phyloP scores from a whole-genome alignment of 2,329 filamentous ascomycete genomes.

The Spiromastix sp. region DNA sequence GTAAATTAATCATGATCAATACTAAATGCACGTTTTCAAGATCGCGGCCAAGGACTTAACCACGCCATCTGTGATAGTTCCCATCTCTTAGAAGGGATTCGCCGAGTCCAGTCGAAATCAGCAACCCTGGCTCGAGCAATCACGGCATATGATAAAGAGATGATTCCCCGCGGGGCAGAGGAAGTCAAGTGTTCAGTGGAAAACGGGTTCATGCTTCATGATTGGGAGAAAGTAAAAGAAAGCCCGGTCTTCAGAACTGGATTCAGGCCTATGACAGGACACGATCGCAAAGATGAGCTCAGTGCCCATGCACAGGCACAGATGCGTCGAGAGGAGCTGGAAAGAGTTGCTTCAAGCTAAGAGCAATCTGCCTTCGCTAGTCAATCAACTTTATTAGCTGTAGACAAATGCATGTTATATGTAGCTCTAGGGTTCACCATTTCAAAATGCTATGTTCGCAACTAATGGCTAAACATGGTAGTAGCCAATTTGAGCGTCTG shows the following conservation, averaged over 20 bases:
- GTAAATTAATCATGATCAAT: not conserved
- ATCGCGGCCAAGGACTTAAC: slow-evolving; percentile 18
- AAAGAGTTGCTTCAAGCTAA: too few species aligned
- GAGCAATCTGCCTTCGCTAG: too few species aligned
- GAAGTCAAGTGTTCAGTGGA: slow-evolving; percentile 35
- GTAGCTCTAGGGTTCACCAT: too few species aligned
- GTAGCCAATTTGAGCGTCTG: too few species aligned
- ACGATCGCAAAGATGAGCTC: too few species aligned
- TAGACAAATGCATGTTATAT: too few species aligned
- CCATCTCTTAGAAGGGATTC: slow-evolving; percentile 11
- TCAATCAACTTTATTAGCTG: too few species aligned
- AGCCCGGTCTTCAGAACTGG: slow-evolving; percentile 9
- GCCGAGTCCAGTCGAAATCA: slow-evolving; percentile 7
- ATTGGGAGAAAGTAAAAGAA: slow-evolving; percentile 21
- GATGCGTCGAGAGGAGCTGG: too few species aligned
- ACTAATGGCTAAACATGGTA: too few species aligned
- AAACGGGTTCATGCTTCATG: slow-evolving; percentile 39
- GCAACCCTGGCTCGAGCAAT: slow-evolving; percentile 13
- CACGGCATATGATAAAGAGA: slow-evolving; percentile 23
- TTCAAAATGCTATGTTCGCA: too few species aligned
- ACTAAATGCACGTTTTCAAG: slow-evolving; percentile 6
- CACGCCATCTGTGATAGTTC: slow-evolving; percentile 19
- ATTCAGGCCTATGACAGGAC: slow-evolving; percentile 3
- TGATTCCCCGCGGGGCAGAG: slow-evolving; percentile 31
- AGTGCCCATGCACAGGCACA: too few species aligned